A percentile compares a stretch with the other conserved stretches of the same genome.
Conservation (phyloP, 2,329 filamentous ascomycete species). For the Cordyceps cateniannulata region DNA sequence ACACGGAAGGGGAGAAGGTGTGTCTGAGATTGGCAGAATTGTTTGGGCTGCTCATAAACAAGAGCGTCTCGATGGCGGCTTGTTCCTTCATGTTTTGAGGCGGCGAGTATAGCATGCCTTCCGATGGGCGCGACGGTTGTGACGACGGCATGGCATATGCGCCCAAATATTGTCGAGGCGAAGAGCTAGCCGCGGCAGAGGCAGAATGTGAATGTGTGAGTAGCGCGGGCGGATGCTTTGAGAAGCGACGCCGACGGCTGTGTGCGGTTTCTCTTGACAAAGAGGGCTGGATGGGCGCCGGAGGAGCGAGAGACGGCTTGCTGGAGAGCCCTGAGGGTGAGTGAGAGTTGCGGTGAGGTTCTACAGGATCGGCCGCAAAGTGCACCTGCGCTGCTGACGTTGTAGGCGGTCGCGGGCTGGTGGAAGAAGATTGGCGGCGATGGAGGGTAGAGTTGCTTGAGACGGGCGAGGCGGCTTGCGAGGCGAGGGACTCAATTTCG, state of each 20-base stretch:
- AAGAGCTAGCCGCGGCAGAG: conserved; percentile 32
- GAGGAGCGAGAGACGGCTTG: conserved; percentile 41
- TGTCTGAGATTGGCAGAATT: conserved; percentile 60
- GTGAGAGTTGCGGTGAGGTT: conserved; percentile 23
- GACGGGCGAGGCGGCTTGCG: conserved; percentile 58
- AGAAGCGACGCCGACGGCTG: conserved; percentile 44
- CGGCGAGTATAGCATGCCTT: conserved; percentile 58
- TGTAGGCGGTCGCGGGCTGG: conserved; percentile 42
- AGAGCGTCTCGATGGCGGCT: conserved; percentile 71
- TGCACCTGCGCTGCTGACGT: conserved; percentile 28
- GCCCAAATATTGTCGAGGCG: conserved; percentile 34
- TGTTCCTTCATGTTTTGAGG: conserved; percentile 64
- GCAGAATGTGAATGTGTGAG: conserved; percentile 43
- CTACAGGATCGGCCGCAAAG: conserved; percentile 15
- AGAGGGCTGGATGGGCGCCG: conserved; percentile 48
- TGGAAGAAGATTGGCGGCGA: conserved; percentile 42
- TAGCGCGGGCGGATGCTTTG: conserved; percentile 42
- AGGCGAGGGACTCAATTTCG: conserved; percentile 69
- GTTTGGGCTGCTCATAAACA: conserved; percentile 76
- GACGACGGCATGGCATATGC: conserved; percentile 27
- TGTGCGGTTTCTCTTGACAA: conserved; percentile 35
- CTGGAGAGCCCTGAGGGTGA: conserved; percentile 32
- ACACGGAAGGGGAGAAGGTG: conserved; percentile 39
- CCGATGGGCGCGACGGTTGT: conserved; percentile 32
- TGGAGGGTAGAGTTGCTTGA: conserved; percentile 52